Evolutionary conservation across 2,329 filamentous ascomycete species (phyloP).

Genomic region (Aspergillus intermedius): DNA sequence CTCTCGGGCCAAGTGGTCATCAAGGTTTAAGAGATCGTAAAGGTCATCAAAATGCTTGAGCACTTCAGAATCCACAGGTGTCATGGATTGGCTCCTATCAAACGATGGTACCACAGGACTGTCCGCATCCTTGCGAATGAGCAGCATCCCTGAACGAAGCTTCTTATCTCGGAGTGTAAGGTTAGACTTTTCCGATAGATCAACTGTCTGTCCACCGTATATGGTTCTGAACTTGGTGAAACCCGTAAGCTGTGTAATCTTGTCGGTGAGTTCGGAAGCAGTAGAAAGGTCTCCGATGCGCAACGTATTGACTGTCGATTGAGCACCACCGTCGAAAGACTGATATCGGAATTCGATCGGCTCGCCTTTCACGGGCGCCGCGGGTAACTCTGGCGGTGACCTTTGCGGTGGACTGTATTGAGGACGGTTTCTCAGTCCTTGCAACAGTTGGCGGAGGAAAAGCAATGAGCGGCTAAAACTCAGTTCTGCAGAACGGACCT

Average conservation of each 20-base stretch:
- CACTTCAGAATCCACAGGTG: slow-evolving; percentile 68
- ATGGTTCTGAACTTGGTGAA: slow-evolving; percentile 72
- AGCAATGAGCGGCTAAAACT: slow-evolving; percentile 63
- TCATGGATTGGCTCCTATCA: slow-evolving; percentile 45
- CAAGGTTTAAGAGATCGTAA: slow-evolving; percentile 71
- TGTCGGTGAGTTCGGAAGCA: slow-evolving; percentile 60
- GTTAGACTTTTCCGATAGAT: slow-evolving; percentile 53
- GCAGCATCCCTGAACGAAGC: slow-evolving; percentile 57
- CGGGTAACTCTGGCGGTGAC: slow-evolving; percentile 52
- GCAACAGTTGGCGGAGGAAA: slow-evolving; percentile 62
- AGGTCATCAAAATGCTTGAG: slow-evolving; percentile 76
- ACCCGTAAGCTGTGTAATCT: slow-evolving; percentile 61
- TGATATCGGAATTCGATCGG: slow-evolving; percentile 65
- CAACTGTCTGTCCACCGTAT: slow-evolving; percentile 60
- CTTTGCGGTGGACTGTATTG: slow-evolving; percentile 58
- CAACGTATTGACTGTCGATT: slow-evolving; percentile 56
- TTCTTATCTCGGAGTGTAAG: slow-evolving; percentile 63
- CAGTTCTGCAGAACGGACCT: slow-evolving; percentile 51
- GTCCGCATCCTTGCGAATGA: slow-evolving; percentile 55
- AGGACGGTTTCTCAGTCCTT: slow-evolving; percentile 44
- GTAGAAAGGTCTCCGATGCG: slow-evolving; percentile 66
- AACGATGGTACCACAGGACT: slow-evolving; percentile 28
- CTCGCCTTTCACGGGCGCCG: slow-evolving; percentile 54
- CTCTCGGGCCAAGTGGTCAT: slow-evolving; percentile 62
- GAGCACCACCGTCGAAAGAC: slow-evolving; percentile 57